Percentiles rank a stretch among this genome's conserved stretches.
Conservation (phyloP, 1,139 yeast species). For the Scheffersomyces stambukii region DNA sequence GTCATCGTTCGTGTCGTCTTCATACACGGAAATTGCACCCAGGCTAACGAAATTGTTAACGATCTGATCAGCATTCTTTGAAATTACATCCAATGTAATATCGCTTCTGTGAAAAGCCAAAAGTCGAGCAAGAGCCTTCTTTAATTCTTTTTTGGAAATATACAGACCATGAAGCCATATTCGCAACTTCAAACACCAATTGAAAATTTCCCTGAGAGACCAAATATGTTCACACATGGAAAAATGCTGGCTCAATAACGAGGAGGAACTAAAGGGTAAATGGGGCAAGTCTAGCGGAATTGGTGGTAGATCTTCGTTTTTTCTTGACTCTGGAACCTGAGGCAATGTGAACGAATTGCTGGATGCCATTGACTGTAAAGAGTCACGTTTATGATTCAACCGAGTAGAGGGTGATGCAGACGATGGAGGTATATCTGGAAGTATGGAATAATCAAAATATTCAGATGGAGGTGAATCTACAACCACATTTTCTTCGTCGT, state of each 20-base stretch:
- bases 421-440: slow-evolving; percentile 36
- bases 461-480: slow-evolving; percentile 20
- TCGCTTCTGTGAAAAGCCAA: slow-evolving; percentile 49
- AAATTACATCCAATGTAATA: slow-evolving; percentile 53
- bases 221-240: slow-evolving; percentile 32
- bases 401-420: neutral
- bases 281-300: slow-evolving; percentile 54
- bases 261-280: slow-evolving; percentile 52
- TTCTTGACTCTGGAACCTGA: neutral
- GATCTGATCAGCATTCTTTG: slow-evolving; percentile 51
- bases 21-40: slow-evolving; percentile 36
- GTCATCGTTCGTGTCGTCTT: slow-evolving; percentile 14
- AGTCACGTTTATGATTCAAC: too few species aligned
- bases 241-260: slow-evolving; percentile 47
- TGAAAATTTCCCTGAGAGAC: slow-evolving; percentile 40
- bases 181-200: slow-evolving; percentile 47
- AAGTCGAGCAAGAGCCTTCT: slow-evolving; percentile 47
- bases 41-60: slow-evolving; percentile 41
- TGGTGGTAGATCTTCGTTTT: slow-evolving; percentile 33
- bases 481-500: slow-evolving; percentile 18
- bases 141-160: slow-evolving; percentile 47
- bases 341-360: too few species aligned
- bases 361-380: too few species aligned
- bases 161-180: slow-evolving; percentile 50
- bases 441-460: slow-evolving; percentile 36